A percentile compares a stretch with the other conserved stretches of the same genome.
Conservation (phyloP, 2,329 filamentous ascomycete species). For the Nemania diffusa region DNA sequence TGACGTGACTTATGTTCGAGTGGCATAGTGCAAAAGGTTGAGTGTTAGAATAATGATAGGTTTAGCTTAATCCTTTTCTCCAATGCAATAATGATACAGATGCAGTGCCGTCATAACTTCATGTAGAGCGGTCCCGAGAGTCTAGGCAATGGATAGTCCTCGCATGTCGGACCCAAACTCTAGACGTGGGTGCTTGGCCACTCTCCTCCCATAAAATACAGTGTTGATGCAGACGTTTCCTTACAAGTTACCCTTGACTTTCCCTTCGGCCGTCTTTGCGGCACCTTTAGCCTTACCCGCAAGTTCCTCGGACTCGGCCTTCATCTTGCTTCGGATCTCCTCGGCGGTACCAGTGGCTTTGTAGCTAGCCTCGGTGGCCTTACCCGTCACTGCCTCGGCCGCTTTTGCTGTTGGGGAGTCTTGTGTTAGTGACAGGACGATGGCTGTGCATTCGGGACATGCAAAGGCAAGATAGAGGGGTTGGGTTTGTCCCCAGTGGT, state of each 20-base stretch:
- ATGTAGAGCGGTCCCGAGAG: not conserved
- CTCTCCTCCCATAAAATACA: conserved; percentile 1
- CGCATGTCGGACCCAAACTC: not conserved
- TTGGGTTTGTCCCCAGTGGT: not conserved
- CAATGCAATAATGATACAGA: conserved; percentile 3
- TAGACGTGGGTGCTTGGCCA: not conserved
- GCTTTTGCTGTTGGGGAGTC: conserved; percentile 47
- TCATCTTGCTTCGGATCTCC: conserved; percentile 46
- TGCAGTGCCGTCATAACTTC: conserved; percentile 10
- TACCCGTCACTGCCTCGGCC: conserved; percentile 61
- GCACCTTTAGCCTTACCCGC: conserved; percentile 53
- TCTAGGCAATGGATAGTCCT: not conserved
- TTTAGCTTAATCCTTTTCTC: not conserved
- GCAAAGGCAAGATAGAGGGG: not conserved
- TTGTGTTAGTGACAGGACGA: conserved; percentile 11
- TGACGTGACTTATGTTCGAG: not conserved
- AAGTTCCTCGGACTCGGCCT: conserved; percentile 47
- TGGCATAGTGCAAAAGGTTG: not conserved
- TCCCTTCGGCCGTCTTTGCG: conserved; percentile 31
- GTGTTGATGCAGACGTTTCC: not conserved
- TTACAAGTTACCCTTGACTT: conserved; percentile 23
- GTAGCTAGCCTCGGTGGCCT: conserved; percentile 51
- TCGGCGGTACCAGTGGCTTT: conserved; percentile 52
- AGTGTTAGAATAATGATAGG: not conserved
- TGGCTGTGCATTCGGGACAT: too few relatives aligned